Conservation (phyloP, 345 rosid genomes). For the Aurinia saxatilis region DNA sequence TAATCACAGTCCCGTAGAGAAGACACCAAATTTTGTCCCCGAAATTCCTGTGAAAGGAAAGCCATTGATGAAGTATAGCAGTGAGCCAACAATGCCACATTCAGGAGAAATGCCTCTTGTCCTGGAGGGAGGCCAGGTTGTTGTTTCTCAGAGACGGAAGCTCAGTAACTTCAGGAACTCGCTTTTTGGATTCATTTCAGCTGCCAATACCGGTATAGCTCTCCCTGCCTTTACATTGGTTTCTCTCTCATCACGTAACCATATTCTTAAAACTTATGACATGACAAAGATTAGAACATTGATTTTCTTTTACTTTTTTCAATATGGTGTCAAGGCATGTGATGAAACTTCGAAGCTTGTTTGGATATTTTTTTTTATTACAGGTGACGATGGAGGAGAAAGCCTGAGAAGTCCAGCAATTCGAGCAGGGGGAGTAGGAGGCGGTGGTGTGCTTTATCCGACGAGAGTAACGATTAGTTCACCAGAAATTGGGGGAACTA, state of each 20-base stretch:
- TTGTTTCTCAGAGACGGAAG: conserved; percentile 34
- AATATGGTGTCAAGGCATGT: no score
- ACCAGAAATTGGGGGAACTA: conserved; percentile 34
- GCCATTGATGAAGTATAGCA: conserved; percentile 45
- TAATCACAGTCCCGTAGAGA: conserved; percentile 17
- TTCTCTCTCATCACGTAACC: conserved; percentile 2
- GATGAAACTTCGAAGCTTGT: not conserved
- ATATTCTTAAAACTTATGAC: not conserved
- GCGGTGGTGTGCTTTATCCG: conserved; percentile 15
- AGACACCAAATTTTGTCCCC: not conserved
- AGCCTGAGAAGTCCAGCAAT: not conserved
- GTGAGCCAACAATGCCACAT: conserved; percentile 46
- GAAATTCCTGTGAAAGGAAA: conserved; percentile 20
- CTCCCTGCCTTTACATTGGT: not conserved
- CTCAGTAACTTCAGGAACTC: conserved; percentile 51
- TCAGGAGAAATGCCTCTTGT: conserved; percentile 45
- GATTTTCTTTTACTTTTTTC: no score
- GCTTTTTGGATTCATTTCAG: conserved; percentile 70
- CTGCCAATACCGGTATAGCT: conserved; percentile 44
- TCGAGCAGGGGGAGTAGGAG: not conserved
- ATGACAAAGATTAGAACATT: no score
- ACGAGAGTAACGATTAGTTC: conserved; percentile 59
- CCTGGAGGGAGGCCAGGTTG: conserved; percentile 32
- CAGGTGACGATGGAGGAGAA: conserved; percentile 26
- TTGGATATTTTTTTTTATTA: not conserved